Base-by-base conservation (phyloP, 371 early-diverging fungal genomes). In the Choanephora cucurbitarum region DNA sequence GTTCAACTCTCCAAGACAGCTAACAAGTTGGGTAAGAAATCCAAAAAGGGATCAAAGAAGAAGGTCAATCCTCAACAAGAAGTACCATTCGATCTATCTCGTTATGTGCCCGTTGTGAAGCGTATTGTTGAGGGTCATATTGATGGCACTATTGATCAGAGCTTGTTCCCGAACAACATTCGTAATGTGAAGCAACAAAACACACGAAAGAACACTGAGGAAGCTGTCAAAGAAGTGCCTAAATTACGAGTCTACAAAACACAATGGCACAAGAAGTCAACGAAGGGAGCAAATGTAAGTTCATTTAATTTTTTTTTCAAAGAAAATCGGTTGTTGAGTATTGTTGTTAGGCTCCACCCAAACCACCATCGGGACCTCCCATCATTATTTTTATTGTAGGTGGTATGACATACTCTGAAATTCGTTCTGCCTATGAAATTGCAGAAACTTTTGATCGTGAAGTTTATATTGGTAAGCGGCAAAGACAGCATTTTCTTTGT, bases 351-450 rank as follows among this genome's bases (percentile, higher is more conserved):
- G 75, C 75, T 52, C 66, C 59, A 8, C 64, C 73, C 9, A 79
- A 76, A 61, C 80, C 77, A 22, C 70, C 80, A 48, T 74, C 74
- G 1, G 80, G 80, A 1, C 80, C 80, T 28, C 77, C 80, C 47
- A 52, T 79, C n/a, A 76, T 75, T 37, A 75, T 97, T 8, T 99
- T 96, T 63, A 79, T 95, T 43, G 87, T 93, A 13, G 98, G 99
- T 22, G 99, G 98, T 14, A 72, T 94, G 48, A 94, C 98, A 6
- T 90, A 90, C 43, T 90, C 94, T 14, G 99, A 98, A 67, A 86
- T 96, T 49, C 84, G 97, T 28, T 68, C 90, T 4, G 82, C 85
- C 14, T 93, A 96, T 67, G 97, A 96, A 55, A 64, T 97, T 8
- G 70, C 86, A 21, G 77, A 83, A 28, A 79, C 82, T 10, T 73